Conservation (phyloP, 2,329 filamentous ascomycete species). For the Pseudodiploospora longispora region DNA sequence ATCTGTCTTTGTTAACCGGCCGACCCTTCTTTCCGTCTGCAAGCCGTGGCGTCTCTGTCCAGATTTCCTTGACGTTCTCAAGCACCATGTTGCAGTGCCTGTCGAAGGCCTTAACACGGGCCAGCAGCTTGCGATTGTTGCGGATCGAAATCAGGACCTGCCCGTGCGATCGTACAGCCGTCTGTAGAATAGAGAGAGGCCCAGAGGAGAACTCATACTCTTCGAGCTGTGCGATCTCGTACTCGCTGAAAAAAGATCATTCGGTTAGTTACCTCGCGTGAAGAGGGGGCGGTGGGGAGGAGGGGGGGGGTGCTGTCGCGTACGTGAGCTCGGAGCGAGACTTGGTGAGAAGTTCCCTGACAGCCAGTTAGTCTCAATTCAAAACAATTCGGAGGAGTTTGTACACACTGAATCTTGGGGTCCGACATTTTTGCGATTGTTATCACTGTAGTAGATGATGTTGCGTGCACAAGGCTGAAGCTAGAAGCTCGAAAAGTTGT, state of each 20-base stretch:
- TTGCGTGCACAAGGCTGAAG: slow-evolving; percentile 27
- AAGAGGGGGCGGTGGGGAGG: slow-evolving; percentile 7
- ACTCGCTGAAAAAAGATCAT: slow-evolving; percentile 55
- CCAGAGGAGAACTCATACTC: slow-evolving; percentile 49
- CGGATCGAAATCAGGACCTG: slow-evolving; percentile 96
- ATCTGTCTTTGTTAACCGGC: slow-evolving; percentile 93
- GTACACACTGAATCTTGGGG: slow-evolving; percentile 62
- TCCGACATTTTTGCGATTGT: slow-evolving; percentile 46
- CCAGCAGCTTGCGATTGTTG: slow-evolving; percentile 96
- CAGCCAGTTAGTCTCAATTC: slow-evolving; percentile 18
- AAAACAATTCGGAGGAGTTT: not conserved
- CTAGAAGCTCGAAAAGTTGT: slow-evolving; percentile 25
- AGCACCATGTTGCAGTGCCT: slow-evolving; percentile 98
- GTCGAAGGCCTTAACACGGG: slow-evolving; percentile 96
- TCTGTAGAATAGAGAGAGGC: slow-evolving; percentile 83
- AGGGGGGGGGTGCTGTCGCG: slow-evolving; percentile 10
- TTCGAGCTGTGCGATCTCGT: slow-evolving; percentile 69
- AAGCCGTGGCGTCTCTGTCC: slow-evolving; percentile 85
- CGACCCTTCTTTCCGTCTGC: slow-evolving; percentile 81
- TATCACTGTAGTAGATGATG: slow-evolving; percentile 12
- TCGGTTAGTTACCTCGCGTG: slow-evolving; percentile 10
- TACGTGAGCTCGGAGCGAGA: slow-evolving; percentile 87
- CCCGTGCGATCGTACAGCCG: slow-evolving; percentile 85
- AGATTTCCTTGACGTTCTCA: slow-evolving; percentile 95
- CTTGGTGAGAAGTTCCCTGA: slow-evolving; percentile 81